A percentile compares a stretch with the other conserved stretches of the same genome.
Conservation (phyloP, 805 yeast genomes). For the Wickerhamiella siamensis region DNA sequence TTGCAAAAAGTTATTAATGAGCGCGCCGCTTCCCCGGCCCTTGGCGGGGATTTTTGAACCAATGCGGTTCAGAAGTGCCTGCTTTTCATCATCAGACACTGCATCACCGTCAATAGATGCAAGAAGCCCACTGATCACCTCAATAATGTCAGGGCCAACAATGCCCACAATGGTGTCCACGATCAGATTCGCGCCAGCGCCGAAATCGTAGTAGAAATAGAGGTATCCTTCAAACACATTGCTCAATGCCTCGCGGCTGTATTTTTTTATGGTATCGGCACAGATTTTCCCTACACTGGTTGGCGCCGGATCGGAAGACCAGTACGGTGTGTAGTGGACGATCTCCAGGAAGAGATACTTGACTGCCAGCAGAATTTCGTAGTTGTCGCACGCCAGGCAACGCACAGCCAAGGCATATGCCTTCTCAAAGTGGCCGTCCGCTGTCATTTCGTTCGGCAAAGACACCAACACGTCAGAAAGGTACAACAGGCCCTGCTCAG, state of each 20-base stretch:
- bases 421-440: conserved; percentile 4
- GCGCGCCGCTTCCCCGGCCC: conserved; percentile 51
- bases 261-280: background rate
- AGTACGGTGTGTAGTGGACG: conserved; percentile 8
- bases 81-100: conserved; percentile 53
- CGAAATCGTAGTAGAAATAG: conserved; percentile 18
- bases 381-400: conserved; percentile 32
- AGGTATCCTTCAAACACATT: conserved; percentile 45
- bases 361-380: conserved; percentile 54
- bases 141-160: conserved; percentile 29
- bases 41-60: conserved; percentile 30
- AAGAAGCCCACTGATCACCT: conserved; percentile 50
- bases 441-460: background rate
- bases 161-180: conserved; percentile 22
- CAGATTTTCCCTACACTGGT: background rate
- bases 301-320: conserved; percentile 16
- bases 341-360: conserved; percentile 71
- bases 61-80: conserved; percentile 35
- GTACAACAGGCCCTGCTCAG: background rate
- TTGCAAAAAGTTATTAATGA: conserved; percentile 54
- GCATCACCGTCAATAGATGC: conserved; percentile 44
- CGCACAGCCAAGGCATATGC: conserved; percentile 29
- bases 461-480: background rate
- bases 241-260: background rate
- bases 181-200: conserved; percentile 10